Evolutionary conservation across 352 stramenopile genomes (phyloP).

Genomic region (Peronospora farinosa): DNA sequence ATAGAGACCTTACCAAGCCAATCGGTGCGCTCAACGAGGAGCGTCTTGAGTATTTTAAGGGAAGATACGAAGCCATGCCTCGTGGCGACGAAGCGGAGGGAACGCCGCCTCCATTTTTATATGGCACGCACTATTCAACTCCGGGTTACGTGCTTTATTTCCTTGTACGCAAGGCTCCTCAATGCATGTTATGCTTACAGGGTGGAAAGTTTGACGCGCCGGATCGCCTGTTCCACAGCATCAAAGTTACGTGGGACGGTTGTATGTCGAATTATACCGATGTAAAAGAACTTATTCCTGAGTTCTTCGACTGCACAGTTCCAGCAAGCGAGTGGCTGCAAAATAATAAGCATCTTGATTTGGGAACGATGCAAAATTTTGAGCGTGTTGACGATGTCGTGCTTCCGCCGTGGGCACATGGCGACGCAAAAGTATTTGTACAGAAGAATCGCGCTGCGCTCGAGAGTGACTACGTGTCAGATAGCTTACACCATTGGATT

Average conservation of each 20-base stretch:
- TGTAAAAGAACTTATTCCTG: constrained; percentile 98
- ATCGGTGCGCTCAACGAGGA: constrained; percentile 90
- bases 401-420: constrained; percentile 91
- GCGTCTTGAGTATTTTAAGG: constrained; percentile 83
- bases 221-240: constrained; percentile 95
- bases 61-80: constrained; percentile 87
- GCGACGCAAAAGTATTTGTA: constrained; percentile 86
- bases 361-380: constrained; percentile 88
- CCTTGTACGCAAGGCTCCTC: constrained; percentile 92
- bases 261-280: constrained; percentile 86
- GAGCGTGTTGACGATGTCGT: constrained; percentile 87
- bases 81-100: constrained; percentile 67
- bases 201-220: constrained; percentile 97
- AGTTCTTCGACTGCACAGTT: constrained; percentile 93
- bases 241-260: constrained; percentile 89
- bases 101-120: constrained; percentile 92
- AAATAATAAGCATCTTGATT: constrained; percentile 93
- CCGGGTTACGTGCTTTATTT: constrained; percentile 97
- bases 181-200: constrained; percentile 95
- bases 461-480: constrained; percentile 93
- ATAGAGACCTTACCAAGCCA: constrained; percentile 89
- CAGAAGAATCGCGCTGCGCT: constrained; percentile 91
- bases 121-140: constrained; percentile 91
- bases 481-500: constrained; percentile 96
- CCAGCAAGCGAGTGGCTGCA: constrained; percentile 86